Conservation (phyloP, 495 filamentous ascomycete genomes). For the Xylaria longipes region DNA sequence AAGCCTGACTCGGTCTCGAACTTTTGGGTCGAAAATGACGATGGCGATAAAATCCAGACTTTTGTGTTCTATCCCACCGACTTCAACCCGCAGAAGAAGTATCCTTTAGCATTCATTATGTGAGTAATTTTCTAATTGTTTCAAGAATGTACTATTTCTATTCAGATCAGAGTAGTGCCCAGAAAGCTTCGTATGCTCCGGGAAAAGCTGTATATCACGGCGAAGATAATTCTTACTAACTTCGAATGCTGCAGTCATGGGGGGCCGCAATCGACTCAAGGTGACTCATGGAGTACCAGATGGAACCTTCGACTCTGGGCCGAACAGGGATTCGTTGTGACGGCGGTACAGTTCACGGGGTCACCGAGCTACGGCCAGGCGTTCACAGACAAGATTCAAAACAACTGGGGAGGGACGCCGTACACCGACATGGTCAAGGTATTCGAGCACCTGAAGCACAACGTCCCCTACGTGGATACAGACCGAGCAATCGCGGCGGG, state of each 20-base stretch:
- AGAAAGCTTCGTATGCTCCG: neutral
- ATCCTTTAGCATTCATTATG: conserved; percentile 33
- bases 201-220: neutral
- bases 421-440: conserved; percentile 34
- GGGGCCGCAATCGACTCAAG: conserved; percentile 26
- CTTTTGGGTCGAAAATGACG: conserved; percentile 32
- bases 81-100: conserved; percentile 35
- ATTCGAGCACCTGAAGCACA: conserved; percentile 29
- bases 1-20: conserved; percentile 51
- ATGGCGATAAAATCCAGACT: conserved; percentile 28
- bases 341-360: conserved; percentile 32
- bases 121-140: neutral
- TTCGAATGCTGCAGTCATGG: conserved; percentile 20
- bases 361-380: conserved; percentile 28
- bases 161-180: neutral
- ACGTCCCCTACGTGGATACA: conserved; percentile 34
- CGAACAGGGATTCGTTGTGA: conserved; percentile 36
- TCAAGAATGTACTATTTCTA: neutral
- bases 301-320: conserved; percentile 35
- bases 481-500: conserved; percentile 29
- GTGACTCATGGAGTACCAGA: conserved; percentile 31
- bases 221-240: neutral
- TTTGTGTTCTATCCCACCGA: conserved; percentile 34
- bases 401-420: conserved; percentile 31
- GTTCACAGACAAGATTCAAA: conserved; percentile 27